Evolutionary conservation across 108 stramenopile genomes (phyloP), one percentile per base, ranked within the genome.

Genomic region (Cyclotella cryptica): DNA sequence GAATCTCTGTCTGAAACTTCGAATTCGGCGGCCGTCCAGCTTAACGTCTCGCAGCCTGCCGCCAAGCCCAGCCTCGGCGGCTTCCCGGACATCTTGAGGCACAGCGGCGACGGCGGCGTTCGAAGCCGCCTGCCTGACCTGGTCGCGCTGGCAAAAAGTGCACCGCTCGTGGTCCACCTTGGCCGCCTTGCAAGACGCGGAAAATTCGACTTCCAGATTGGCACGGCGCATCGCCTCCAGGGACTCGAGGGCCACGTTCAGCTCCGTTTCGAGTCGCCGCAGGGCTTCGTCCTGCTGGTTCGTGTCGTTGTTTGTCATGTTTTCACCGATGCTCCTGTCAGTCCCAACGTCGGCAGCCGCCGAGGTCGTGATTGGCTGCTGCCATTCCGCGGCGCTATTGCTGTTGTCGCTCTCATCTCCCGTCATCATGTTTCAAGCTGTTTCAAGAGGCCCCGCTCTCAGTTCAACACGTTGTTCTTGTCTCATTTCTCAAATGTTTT

Each of bases 201-300:
- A 62, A 57, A 84, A 90, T 70, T 88, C 88, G 21, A 92, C 75
- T 67, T 88, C 80, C 8, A 92, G 59, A 65, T 92, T 92, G 47
- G 78, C 73, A 52, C 74, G 66, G 30, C 92, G 79, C 85, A 92
- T 87, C 28, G 63, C 73, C 51, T 92, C 92, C 10, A 88, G 45
- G 18, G 84, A 57, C 59, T 84, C 86, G 29, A 88, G 85, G n/a
- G 91, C 89, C 8, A 80, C 84, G 49, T 87, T 87, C 41, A 88
- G 66, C 26, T 88, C 77, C 86, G 84, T 88, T 17, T 82, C 65
- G 24, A 43, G 54, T 42, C 66, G 49, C 69, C 75, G 71, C 19
- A 63, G 30, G 45, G 49, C 3, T 51, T 3, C 8, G 17, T 51
- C 49, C 49, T 17, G 3, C 19, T 17, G 1, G 49, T 3, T 51